These are phyloP conservation scores for Mycosphaerella arachidis DNA, from an alignment of 2,329 filamentous ascomycete species.

Conservation along the genomic window DNA sequence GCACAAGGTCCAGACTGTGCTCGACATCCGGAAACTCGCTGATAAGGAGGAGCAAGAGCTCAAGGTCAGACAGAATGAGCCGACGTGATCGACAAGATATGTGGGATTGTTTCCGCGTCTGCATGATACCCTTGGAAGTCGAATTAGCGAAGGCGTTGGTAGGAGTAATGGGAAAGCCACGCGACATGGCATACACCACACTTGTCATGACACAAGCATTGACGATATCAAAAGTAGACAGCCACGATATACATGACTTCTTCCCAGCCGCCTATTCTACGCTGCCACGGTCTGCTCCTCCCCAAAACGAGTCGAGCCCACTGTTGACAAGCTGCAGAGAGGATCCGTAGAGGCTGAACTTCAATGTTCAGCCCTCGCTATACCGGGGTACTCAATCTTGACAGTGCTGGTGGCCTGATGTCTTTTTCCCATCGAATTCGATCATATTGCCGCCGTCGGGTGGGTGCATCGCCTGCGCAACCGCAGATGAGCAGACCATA, in stretches of 20 bases:
- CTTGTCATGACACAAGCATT: not conserved
- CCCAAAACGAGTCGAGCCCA: no score
- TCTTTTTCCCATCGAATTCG: no score
- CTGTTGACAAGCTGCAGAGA: no score
- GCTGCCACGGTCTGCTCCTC: no score
- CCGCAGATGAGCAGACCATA: no score
- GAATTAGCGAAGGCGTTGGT: slow-evolving; percentile 1
- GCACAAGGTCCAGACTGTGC: slow-evolving; percentile 60
- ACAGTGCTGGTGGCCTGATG: no score
- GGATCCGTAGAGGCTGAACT: no score
- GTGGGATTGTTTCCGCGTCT: not conserved
- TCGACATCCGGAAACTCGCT: slow-evolving; percentile 68
- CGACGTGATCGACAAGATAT: not conserved
- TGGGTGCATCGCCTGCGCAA: no score
- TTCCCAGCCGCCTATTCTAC: not conserved
- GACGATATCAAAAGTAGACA: not conserved
- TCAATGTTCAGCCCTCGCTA: no score
- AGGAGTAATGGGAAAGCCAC: not conserved
- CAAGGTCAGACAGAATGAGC: slow-evolving; percentile 46
- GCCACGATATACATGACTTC: not conserved
- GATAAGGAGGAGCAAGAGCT: slow-evolving; percentile 75
- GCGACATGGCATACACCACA: not conserved
- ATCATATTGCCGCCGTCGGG: no score
- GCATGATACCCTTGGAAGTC: not conserved
- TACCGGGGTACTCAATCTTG: no score